Evolutionary conservation across 2,329 filamentous ascomycete genomes (phyloP).

Genomic region (Clonostachys chloroleuca): DNA sequence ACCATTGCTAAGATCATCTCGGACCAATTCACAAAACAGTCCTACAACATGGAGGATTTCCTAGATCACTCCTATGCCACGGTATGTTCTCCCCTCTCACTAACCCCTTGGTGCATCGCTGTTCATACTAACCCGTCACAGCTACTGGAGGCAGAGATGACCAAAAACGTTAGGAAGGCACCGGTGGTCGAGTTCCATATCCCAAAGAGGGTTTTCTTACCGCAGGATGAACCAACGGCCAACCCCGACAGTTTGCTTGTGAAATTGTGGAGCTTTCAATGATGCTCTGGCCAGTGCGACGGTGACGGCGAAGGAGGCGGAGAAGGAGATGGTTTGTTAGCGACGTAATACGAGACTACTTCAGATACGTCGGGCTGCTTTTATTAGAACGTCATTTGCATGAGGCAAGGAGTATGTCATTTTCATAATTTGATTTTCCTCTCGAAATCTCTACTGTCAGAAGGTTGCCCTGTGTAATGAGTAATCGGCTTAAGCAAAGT

Average conservation of each 20-base stretch:
- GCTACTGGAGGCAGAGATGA: slow-evolving; percentile 81
- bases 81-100: slow-evolving; percentile 42
- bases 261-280: slow-evolving; percentile 55
- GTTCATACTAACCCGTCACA: slow-evolving; percentile 30
- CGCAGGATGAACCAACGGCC: slow-evolving; percentile 40
- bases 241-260: slow-evolving; percentile 51
- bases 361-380: too few relatives aligned
- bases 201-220: slow-evolving; percentile 73
- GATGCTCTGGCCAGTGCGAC: too few relatives aligned
- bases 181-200: slow-evolving; percentile 94
- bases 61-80: slow-evolving; percentile 87
- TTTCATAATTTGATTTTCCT: too few relatives aligned
- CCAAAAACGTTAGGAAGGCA: slow-evolving; percentile 77
- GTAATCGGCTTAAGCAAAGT: too few relatives aligned
- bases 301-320: too few relatives aligned
- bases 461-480: too few relatives aligned
- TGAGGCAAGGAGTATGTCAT: too few relatives aligned
- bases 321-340: too few relatives aligned
- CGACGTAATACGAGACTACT: too few relatives aligned
- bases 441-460: too few relatives aligned
- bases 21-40: slow-evolving; percentile 94
- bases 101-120: neutral
- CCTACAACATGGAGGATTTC: slow-evolving; percentile 96
- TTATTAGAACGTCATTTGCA: too few relatives aligned
- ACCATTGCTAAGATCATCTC: slow-evolving; percentile 90